Base-by-base conservation (phyloP, 768 basidiomycete genomes). In the Suillus decipiens region DNA sequence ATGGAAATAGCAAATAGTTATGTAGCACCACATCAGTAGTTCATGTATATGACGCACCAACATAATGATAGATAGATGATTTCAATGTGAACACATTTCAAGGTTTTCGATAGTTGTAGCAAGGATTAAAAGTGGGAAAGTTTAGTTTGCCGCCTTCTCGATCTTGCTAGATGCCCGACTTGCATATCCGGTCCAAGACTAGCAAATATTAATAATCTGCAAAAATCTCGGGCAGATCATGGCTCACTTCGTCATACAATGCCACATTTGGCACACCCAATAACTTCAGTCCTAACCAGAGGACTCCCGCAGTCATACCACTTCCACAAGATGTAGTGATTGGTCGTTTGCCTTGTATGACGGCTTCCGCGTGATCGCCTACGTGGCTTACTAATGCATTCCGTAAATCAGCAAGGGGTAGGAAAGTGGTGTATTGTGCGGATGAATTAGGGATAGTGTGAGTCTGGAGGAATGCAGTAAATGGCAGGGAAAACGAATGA, bases 111-210 rank as follows among this genome's bases (percentile, higher is more conserved):
- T 61, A 28, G 6, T 61, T 59, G 31, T 41, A 28, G 28, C 36
- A 56, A 19, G 6, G 39, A 12, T 41, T 28, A 41, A 57, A 41
- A 19, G 11, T n/a, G 19, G 10, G 31, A 61, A 42, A 24, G 19
- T 12, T 63, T 63, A 74, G 41, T 39, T 47, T 61, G 54, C 34
- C 4, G 75, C 75, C 72, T 87, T 90, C 48, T 81, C 82, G 43
- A 97, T 95, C 64, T 77, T 83, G 75, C 94, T 96, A 59, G 88
- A 81, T 15, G 83, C 70, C 62, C 95, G 82, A 74, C 83, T 79
- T 2, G 95, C 94, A 73, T 97, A 99, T 3, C 96, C 96, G 2
- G 92, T 92, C 96, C 96, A 99, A 34, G 93, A 94, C 95, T 96
- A 68, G 42, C 43, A n/a, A 45, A 60, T 11, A 61, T 74, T 66